Base-by-base conservation (phyloP, 2,329 filamentous ascomycete species). In the Pseudogymnoascus sp. region DNA sequence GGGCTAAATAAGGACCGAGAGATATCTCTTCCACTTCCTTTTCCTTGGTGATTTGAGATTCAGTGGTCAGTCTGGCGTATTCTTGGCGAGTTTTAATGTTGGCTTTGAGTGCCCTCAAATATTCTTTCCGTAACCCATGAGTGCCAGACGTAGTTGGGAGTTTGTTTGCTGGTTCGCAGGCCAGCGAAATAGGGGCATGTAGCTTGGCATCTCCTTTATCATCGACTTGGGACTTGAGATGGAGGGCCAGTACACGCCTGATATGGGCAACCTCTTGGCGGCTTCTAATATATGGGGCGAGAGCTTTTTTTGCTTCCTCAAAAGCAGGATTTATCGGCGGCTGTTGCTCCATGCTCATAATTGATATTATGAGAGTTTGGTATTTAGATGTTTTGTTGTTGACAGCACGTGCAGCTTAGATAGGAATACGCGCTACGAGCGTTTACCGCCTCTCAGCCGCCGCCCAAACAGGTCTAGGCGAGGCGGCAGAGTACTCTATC, bases 191-290 rank as follows among this genome's bases (percentile, higher is more conserved):
- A 39, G 66, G 69, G n/a, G 62, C 63, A 30, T 61, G 57, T 12
- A 65, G 28, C 45, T 52, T 52, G 9, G 78, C 73, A 41, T 70
- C 71, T 56, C 75, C 70, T n/a, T 72, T 74, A 62, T 75, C 71
- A 13, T 75, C 71, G 15, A 79, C 67, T 63, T 74, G 76, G 19
- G 77, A 74, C 26, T 75, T 76, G 3, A 86, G 72, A 63, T 84
- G 77, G 18, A 79, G 74, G 39, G 80, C 76, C 48, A 84, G 67
- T 28, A 83, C 72, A 57, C 78, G 79, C 63, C 81, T 76, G 60
- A 86, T 80, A 52, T 79, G 79, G 34, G 77, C 74, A 56, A 78
- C 75, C 64, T 86, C 80, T 61, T 84, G 81, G 23, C 82, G 77
- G 26, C 79, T 76, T 58, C 80, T 81, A 60, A 85, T 74, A 62